Evolutionary conservation across 2,329 filamentous ascomycete genomes (phyloP), one percentile per base, ranked within the genome.

Genomic region (Escovopsis weberi): DNA sequence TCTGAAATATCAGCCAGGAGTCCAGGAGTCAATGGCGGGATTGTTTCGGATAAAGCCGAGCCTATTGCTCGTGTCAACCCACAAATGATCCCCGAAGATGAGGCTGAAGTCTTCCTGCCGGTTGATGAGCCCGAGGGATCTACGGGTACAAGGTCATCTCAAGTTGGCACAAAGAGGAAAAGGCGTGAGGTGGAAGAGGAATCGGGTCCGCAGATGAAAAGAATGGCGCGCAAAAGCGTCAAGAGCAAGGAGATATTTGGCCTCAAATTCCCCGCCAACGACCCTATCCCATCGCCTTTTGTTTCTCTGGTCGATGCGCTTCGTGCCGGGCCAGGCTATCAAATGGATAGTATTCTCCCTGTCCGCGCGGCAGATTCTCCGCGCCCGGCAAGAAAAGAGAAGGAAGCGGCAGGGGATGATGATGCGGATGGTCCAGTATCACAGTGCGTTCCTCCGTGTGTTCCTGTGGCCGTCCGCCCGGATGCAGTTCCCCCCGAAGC

Each of bases 341-440:
- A 9, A 32, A 3, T 11, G 28, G 28, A 6, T 4, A 23, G 23
- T 4, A 23, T 23, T 23, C 23, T 23, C 23, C 23, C 23, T 23
- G 23, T 23, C 23, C 23, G 12, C 41, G 41, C 1, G 35, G 38
- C 5, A 43, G 23, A 23, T 4, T 23, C 23, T 23, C 23, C 23
- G 23, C 73, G 73, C 44, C 70, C 70, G 15, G 71, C 71, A 4
- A 71, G 67, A 10, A 60, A 70, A 50, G 71, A 71, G 30, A 69
- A 60, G 45, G 74, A 74, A 52, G 70, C 71, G 35, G 70, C 70
- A 9, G 61, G 64, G 41, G 68, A 64, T 46, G 65, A 69, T 41
- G 64, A 74, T 50, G 70, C 70, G 7, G 68, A 66, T 28, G 71
- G 71, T 12, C 61, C 64, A 43, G 57, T 61, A 23, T 70, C 70